Evolutionary conservation across 192 early-diverging fungal genomes (phyloP), one percentile per base, ranked within the genome.

Genomic region (Umbelopsis vinacea): DNA sequence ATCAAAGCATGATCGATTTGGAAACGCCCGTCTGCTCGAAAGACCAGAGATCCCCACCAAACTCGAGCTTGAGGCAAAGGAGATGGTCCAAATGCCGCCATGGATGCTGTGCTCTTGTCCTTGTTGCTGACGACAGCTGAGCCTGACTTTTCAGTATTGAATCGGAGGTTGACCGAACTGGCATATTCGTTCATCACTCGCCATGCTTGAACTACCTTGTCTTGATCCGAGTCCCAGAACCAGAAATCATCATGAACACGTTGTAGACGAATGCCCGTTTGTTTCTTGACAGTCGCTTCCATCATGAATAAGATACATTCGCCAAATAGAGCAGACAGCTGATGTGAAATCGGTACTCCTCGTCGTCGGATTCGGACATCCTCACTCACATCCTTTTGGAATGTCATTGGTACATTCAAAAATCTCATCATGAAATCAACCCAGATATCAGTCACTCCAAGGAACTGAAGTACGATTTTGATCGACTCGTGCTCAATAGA

Each of bases 221-320:
- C 71, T 19, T 63, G 53, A 48, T 63, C 43, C 10, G 53, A 66
- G 17, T 48, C 19, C 71, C 71, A 73, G 35, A 73, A 67, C 71
- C 71, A 73, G 21, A 73, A 50, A 43, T 73, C 71, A 45, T 73
- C 71, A 54, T 57, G 71, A 63, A 73, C 22, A 21, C 71, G 71
- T 9, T 48, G 22, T 8, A 73, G 15, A 6, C 38, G 46, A 11
- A 63, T 52, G 0, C 54, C 66, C 43, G 43, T 69, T 33, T 70
- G 23, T 6, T 26, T 66, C 21, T 52, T 69, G 21, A 74, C 45
- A 33, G 45, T 4, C 11, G 45, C 45, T 40, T 74, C 72, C 67
- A 74, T 53, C 14, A 48, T 23, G 8, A 68, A 74, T 15, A 74
- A 19, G 15, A 74, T n/a, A 43, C 24, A 37, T 47, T 74, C 71